These are phyloP conservation scores for Didymosphaeria variabile DNA, from an alignment of 2,329 filamentous ascomycete species.

Conservation along the genomic window DNA sequence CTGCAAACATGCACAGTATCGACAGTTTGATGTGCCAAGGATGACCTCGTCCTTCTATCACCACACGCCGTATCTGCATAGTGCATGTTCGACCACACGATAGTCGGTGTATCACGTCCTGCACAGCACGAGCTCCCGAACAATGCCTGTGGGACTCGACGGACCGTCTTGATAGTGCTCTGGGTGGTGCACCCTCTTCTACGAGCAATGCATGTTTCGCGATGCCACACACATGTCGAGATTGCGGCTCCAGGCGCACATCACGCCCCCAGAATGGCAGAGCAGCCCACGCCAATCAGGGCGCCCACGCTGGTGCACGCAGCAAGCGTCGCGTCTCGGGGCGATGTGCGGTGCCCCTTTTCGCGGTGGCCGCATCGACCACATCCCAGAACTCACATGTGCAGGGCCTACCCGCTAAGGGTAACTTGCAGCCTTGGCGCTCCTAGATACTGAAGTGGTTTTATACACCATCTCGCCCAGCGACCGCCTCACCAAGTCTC, in stretches of 20 bases:
- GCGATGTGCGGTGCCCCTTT: slow-evolving; percentile 35
- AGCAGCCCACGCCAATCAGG: slow-evolving; percentile 30
- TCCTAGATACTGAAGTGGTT: slow-evolving; percentile 21
- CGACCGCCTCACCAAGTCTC: slow-evolving; percentile 25
- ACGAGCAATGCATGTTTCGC: background rate
- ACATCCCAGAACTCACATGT: slow-evolving; percentile 5
- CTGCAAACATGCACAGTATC: background rate
- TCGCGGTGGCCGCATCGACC: slow-evolving; percentile 24
- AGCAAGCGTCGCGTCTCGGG: slow-evolving; percentile 1
- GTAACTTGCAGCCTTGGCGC: slow-evolving; percentile 3
- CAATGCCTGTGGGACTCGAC: background rate
- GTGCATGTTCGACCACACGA: background rate
- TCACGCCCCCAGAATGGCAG: background rate
- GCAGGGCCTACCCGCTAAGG: slow-evolving; percentile 10
- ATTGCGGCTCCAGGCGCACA: slow-evolving; percentile 14
- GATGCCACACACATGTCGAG: background rate
- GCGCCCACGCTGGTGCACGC: slow-evolving; percentile 26
- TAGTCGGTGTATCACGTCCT: background rate
- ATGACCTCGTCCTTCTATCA: background rate
- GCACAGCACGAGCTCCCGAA: background rate
- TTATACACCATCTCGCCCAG: slow-evolving; percentile 24
- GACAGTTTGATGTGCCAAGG: background rate
- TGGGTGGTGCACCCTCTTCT: background rate
- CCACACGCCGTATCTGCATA: background rate
- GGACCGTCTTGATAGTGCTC: background rate